These are phyloP conservation scores for Aspergillus sp. DNA, from an alignment of 2,329 filamentous ascomycete species.

Conservation along the genomic window DNA sequence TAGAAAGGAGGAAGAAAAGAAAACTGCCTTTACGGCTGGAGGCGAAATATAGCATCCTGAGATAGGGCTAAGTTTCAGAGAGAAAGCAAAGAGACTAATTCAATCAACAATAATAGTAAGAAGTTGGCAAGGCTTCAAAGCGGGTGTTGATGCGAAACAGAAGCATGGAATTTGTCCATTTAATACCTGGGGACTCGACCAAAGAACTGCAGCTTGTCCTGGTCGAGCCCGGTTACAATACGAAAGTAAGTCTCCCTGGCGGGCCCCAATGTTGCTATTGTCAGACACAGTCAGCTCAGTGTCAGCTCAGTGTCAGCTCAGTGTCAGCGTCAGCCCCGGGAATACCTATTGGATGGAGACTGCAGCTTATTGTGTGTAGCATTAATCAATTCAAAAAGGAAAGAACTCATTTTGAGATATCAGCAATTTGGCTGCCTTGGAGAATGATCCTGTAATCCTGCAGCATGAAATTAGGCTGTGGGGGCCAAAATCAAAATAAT, in stretches of 20 bases:
- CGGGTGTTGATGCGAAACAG: not conserved
- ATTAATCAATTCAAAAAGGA: too few species aligned
- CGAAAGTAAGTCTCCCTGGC: not conserved
- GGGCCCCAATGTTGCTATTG: not conserved
- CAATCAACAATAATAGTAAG: not conserved
- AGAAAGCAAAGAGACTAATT: not conserved
- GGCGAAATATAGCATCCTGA: not conserved
- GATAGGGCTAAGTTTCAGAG: not conserved
- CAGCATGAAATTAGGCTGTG: not conserved
- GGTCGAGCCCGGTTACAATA: not conserved
- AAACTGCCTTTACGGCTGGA: not conserved
- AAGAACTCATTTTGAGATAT: not conserved
- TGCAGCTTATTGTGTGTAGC: too few species aligned
- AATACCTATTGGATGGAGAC: not conserved
- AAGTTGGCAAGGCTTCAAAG: not conserved
- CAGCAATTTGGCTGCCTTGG: not conserved
- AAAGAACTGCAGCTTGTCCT: not conserved
- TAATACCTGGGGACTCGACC: not conserved
- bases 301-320: not conserved
- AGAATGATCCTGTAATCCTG: not conserved
- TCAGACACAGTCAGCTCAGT: not conserved
- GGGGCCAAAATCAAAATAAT: not conserved
- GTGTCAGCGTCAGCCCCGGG: not conserved
- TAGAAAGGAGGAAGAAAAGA: not conserved
- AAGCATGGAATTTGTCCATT: not conserved